Percentiles rank a stretch among this genome's conserved stretches.
Conservation (phyloP, 495 filamentous ascomycete genomes). For the Ramalina peruviana region DNA sequence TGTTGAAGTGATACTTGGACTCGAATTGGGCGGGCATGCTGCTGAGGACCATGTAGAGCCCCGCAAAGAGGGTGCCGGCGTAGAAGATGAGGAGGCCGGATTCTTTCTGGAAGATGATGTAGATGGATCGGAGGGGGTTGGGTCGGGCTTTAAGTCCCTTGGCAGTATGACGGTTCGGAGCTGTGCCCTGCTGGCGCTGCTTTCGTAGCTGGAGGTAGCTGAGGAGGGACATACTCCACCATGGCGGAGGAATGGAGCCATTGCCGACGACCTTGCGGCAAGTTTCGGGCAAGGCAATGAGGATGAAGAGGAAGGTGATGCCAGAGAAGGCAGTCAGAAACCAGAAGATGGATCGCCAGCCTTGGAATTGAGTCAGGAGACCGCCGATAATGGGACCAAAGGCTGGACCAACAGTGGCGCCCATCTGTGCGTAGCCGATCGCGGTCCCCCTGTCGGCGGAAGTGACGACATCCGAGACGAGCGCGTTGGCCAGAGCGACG, state of each 20-base stretch:
- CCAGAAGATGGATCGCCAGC: constrained; percentile 63
- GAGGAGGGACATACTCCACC: constrained; percentile 24
- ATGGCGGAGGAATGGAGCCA: constrained; percentile 25
- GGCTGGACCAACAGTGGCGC: constrained; percentile 31
- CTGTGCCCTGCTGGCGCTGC: background rate
- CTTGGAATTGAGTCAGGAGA: constrained; percentile 45
- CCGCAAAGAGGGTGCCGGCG: constrained; percentile 24
- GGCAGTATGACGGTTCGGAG: constrained; percentile 6
- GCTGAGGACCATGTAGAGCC: constrained; percentile 22
- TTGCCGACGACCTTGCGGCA: constrained; percentile 34
- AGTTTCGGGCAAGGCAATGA: constrained; percentile 29
- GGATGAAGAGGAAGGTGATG: constrained; percentile 16
- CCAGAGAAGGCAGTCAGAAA: constrained; percentile 48
- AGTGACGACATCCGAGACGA: constrained; percentile 30
- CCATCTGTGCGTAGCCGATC: constrained; percentile 17
- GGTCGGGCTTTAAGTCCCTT: constrained; percentile 14
- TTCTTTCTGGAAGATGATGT: constrained; percentile 29
- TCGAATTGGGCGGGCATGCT: constrained; percentile 23
- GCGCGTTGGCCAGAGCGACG: constrained; percentile 25
- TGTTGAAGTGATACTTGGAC: constrained; percentile 24
- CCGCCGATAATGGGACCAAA: constrained; percentile 53
- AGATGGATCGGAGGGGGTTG: constrained; percentile 18
- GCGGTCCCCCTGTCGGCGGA: constrained; percentile 33
- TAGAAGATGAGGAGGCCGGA: constrained; percentile 29
- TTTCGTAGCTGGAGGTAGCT: constrained; percentile 10